A percentile compares a stretch with the other conserved stretches of the same genome.
These are phyloP conservation scores for Russula earlei DNA, from an alignment of 768 basidiomycete genomes.

Conservation along the genomic window DNA sequence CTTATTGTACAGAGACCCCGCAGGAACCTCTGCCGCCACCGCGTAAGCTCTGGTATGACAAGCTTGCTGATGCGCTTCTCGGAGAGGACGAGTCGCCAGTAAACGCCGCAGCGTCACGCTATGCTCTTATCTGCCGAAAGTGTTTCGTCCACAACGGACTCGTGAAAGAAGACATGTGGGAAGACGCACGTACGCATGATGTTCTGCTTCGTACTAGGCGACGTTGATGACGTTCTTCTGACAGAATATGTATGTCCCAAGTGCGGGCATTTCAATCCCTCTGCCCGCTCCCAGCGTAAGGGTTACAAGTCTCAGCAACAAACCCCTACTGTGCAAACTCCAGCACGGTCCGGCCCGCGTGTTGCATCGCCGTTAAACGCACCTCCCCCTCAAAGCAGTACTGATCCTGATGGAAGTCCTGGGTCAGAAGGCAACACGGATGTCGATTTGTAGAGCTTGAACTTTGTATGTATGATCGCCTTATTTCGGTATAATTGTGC, in stretches of 20 bases:
- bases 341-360: not conserved
- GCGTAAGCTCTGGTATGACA: constrained; percentile 79
- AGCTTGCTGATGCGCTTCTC: constrained; percentile 75
- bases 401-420: not conserved
- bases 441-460: constrained; percentile 3
- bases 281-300: constrained; percentile 23
- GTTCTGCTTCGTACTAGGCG: not conserved
- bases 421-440: not conserved
- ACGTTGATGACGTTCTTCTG: not conserved
- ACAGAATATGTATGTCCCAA: constrained; percentile 81
- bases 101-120: constrained; percentile 38
- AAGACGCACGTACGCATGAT: constrained; percentile 63
- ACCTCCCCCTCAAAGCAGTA: not conserved
- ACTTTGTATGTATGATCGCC: constrained; percentile 4
- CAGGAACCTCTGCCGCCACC: constrained; percentile 39
- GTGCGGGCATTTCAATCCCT: constrained; percentile 74
- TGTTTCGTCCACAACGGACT: constrained; percentile 88
- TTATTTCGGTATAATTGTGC: constrained; percentile 4
- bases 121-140: constrained; percentile 81
- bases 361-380: not conserved
- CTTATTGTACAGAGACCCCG: constrained; percentile 27
- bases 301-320: not conserved
- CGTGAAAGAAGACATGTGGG: constrained; percentile 73
- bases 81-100: constrained; percentile 60
- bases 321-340: constrained; percentile 1